phyloP scores from a whole-genome alignment of 2,329 filamentous ascomycete species.

The Cercospora citrullina region DNA sequence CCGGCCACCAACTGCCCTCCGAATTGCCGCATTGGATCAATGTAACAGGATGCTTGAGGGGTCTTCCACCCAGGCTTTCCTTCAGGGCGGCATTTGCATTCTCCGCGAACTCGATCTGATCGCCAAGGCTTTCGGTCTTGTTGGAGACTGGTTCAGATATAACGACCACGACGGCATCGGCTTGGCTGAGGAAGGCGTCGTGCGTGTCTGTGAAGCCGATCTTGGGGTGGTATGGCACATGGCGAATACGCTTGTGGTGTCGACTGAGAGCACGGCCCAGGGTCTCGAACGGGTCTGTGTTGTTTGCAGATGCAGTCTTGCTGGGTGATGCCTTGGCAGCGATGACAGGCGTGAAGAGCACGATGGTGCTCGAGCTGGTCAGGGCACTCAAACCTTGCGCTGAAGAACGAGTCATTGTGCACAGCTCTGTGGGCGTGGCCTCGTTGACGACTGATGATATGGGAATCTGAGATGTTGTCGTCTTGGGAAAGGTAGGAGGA shows the following conservation, averaged over 20 bases:
- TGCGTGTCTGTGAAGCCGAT: constrained; percentile 65
- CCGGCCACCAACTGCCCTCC: constrained; percentile 24
- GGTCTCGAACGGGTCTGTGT: constrained; percentile 70
- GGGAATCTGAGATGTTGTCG: not conserved
- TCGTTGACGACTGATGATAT: constrained; percentile 11
- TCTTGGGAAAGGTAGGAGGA: constrained; percentile 8
- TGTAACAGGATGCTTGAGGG: constrained; percentile 17
- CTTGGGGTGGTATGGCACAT: constrained; percentile 68
- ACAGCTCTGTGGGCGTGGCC: constrained; percentile 9
- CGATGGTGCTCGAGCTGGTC: constrained; percentile 43
- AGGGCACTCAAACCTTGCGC: constrained; percentile 31
- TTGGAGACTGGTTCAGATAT: constrained; percentile 50
- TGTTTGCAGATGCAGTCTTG: constrained; percentile 38
- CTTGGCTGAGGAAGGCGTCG: constrained; percentile 61
- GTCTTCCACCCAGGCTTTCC: constrained; percentile 7
- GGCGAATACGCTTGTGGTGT: constrained; percentile 63
- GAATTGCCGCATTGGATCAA: constrained; percentile 27
- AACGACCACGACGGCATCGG: constrained; percentile 62
- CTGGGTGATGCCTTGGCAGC: constrained; percentile 43
- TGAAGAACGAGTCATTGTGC: constrained; percentile 25
- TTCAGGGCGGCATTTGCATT: constrained; percentile 21
- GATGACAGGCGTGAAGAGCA: constrained; percentile 49
- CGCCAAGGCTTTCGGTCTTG: constrained; percentile 21
- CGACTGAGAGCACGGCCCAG: constrained; percentile 64
- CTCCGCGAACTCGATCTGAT: constrained; percentile 31